Evolutionary conservation across 2,329 filamentous ascomycete species (phyloP).

Genomic region (Rhynchosporium graminicola): DNA sequence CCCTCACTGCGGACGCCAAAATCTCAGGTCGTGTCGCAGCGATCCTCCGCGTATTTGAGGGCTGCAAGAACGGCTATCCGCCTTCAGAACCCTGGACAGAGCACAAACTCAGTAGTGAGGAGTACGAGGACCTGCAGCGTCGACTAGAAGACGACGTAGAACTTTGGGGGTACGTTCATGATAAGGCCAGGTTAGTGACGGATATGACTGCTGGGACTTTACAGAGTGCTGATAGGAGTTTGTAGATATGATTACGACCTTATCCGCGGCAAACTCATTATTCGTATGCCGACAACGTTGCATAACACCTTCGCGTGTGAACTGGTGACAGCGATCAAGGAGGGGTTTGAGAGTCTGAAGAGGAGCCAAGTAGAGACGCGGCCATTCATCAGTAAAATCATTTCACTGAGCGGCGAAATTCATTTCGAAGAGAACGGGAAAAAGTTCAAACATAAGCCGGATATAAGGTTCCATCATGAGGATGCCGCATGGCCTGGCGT

Average conservation of each 20-base stretch:
- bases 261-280: slow-evolving; percentile 19
- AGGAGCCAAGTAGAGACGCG: slow-evolving; percentile 21
- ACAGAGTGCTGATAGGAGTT: neutral
- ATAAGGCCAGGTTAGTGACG: slow-evolving; percentile 24
- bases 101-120: slow-evolving; percentile 20
- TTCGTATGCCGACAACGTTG: slow-evolving; percentile 29
- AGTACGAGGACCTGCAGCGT: slow-evolving; percentile 20
- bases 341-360: slow-evolving; percentile 15
- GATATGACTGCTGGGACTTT: neutral
- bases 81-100: slow-evolving; percentile 20
- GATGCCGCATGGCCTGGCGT: slow-evolving; percentile 26
- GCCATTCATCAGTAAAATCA: slow-evolving; percentile 26
- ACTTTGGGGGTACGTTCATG: too few species aligned
- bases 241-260: slow-evolving; percentile 19
- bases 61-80: slow-evolving; percentile 18
- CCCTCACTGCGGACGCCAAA: neutral
- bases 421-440: slow-evolving; percentile 33
- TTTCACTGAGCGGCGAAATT: slow-evolving; percentile 24
- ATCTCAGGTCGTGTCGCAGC: slow-evolving; percentile 19
- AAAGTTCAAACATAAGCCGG: slow-evolving; percentile 24
- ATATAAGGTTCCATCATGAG: slow-evolving; percentile 26
- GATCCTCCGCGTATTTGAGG: slow-evolving; percentile 22
- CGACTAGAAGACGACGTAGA: too few species aligned
- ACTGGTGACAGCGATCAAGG: slow-evolving; percentile 22
- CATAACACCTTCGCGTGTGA: slow-evolving; percentile 25